Base-by-base conservation (phyloP, 2,329 filamentous ascomycete species). In the Aurifilum marmelostoma region DNA sequence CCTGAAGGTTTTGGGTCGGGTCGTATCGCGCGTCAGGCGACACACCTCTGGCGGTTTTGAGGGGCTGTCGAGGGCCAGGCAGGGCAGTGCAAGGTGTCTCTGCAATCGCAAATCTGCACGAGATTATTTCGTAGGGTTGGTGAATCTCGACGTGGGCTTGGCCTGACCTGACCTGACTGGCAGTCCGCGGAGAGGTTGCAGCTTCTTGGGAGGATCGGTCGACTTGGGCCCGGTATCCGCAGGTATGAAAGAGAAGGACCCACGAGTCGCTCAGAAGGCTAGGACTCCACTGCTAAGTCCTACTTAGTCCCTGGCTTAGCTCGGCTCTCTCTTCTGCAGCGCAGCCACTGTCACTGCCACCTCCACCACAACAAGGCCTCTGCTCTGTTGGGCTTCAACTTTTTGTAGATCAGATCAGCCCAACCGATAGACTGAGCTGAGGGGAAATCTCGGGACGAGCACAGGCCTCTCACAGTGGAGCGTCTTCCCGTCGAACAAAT, bases 21-120 rank as follows among this genome's bases (percentile, higher is more conserved):
- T 59, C 67, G 69, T 69, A 67, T 71, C 69, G 69, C 69, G 69
- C 69, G 54, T 63, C 54, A 62, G 60, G 69, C 69, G 69, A 69
- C 69, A 69, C 69, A 71, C 67, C 63, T 62, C 24, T 58, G 43
- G 67, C 62, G 32, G 67, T 47, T 43, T 43, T 47, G 64, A 34
- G 43, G 29, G n/a, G 32, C 63, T 34, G 34, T 71, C 67, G 67
- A 62, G 43, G 64, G 56, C 69, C 67, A 69, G 52, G 63, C 67
- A 69, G 52, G 63, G 54, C 63, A 56, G 41, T 58, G 59, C 29
- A 37, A 50, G 52, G 61, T 61, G 43, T 47, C 43, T 47, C 43
- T 47, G 43, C 18, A 3, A 18, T 69, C 59, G 54, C 52, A 54
- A 54, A 54, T 14, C 43, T 56, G 66, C 66, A 65, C 60, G 41